Conservation (phyloP, 176 grass and related monocot genomes). For the Aegilops umbellulata region DNA sequence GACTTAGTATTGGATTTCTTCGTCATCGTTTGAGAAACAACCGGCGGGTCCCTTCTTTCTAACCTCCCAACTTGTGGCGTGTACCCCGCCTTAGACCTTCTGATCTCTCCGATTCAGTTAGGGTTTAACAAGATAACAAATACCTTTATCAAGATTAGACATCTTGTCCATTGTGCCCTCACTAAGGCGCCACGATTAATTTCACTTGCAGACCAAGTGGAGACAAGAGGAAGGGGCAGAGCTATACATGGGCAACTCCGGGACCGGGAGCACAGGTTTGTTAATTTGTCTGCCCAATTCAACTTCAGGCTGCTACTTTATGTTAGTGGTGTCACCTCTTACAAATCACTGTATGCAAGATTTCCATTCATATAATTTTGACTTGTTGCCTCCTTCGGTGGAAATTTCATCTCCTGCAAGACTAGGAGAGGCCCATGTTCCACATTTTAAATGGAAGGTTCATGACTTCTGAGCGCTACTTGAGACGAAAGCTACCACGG, state of each 20-base stretch:
- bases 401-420: not conserved
- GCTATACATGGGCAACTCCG: not conserved
- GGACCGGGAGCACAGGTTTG: not conserved
- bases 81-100: no score
- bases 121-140: not conserved
- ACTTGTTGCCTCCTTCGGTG: no score
- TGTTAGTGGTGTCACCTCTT: not conserved
- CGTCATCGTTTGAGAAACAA: no score
- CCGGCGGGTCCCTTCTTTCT: no score
- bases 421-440: not conserved
- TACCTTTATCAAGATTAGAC: not conserved
- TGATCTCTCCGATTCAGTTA: no score
- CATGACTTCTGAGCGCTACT: slow-evolving; percentile 34
- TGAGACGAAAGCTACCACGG: not conserved
- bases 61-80: no score
- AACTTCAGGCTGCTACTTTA: not conserved
- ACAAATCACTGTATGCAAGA: not conserved
- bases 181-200: no score
- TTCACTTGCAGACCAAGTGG: not conserved
- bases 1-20: no score
- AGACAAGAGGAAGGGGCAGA: not conserved
- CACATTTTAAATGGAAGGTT: slow-evolving; percentile 29
- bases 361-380: not conserved
- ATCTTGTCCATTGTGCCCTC: not conserved
- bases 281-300: not conserved